Percentiles rank a stretch among this genome's conserved stretches.
Conservation (phyloP, 1,284 basidiomycete genomes). For the Gomphus sp. region DNA sequence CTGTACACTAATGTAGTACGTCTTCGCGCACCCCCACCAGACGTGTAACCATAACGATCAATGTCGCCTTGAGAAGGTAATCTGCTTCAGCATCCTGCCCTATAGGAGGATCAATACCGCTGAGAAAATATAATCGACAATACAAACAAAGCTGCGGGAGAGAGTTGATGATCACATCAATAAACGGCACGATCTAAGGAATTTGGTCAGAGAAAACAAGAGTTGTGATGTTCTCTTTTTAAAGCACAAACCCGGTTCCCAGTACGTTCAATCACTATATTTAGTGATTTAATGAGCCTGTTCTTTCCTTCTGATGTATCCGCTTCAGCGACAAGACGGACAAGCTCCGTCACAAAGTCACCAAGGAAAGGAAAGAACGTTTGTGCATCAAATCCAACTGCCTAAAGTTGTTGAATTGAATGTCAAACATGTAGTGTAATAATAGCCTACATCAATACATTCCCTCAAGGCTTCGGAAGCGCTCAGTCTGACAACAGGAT, state of each 20-base stretch:
- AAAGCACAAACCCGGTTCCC: conserved; percentile 43
- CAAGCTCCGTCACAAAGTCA: conserved; percentile 47
- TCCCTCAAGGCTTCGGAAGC: conserved; percentile 69
- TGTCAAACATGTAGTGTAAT: conserved; percentile 1
- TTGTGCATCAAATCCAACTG: conserved; percentile 44
- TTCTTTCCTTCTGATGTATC: conserved; percentile 75
- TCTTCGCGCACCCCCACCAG: conserved; percentile 50
- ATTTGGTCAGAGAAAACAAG: conserved; percentile 1
- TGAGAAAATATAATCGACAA: conserved; percentile 1
- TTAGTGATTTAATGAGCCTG: conserved; percentile 61
- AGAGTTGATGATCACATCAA: conserved; percentile 54
- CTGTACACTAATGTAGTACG: neutral
- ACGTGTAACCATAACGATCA: conserved; percentile 66
- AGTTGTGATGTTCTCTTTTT: neutral
- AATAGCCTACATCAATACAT: conserved; percentile 66
- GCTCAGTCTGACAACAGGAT: conserved; percentile 76
- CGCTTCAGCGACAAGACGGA: conserved; percentile 64
- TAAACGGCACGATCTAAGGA: conserved; percentile 61
- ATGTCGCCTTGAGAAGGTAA: conserved; percentile 69
- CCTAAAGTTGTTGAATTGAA: conserved; percentile 30
- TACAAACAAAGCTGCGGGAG: conserved; percentile 70
- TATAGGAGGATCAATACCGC: conserved; percentile 19
- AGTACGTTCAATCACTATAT: conserved; percentile 63
- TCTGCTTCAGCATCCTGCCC: conserved; percentile 57
- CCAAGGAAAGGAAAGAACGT: conserved; percentile 54